Percentiles rank a stretch among this genome's conserved stretches.
Evolutionary conservation across 2,329 filamentous ascomycete genomes (phyloP).

Genomic region (Pseudodiploospora longispora): DNA sequence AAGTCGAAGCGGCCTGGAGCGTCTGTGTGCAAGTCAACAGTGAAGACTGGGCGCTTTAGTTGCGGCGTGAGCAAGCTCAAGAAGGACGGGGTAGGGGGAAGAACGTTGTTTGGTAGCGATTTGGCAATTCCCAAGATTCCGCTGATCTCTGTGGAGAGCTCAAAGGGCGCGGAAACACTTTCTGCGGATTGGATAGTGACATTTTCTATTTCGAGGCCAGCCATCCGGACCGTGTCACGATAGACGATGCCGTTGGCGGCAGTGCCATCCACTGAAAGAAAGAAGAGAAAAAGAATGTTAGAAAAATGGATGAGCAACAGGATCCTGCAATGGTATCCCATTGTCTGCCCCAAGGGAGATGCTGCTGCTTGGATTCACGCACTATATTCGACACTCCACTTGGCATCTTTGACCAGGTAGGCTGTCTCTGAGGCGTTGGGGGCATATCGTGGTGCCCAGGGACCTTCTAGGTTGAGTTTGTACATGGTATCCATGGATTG

Average conservation of each 20-base stretch:
- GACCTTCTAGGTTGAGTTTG: conserved; percentile 23
- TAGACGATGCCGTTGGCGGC: conserved; percentile 41
- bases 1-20: conserved; percentile 43
- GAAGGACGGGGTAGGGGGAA: conserved; percentile 34
- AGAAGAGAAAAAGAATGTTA: conserved; percentile 11
- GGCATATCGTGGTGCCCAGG: conserved; percentile 32
- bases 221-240: conserved; percentile 40
- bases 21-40: conserved; percentile 40
- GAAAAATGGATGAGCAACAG: conserved; percentile 4
- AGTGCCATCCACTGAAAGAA: conserved; percentile 32
- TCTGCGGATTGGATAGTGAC: conserved; percentile 43
- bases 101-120: conserved; percentile 34
- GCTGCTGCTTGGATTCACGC: conserved; percentile 19
- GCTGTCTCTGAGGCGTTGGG: conserved; percentile 39
- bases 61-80: conserved; percentile 35
- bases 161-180: conserved; percentile 33
- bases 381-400: conserved; percentile 43
- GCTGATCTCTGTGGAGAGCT: conserved; percentile 33
- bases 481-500: conserved; percentile 41
- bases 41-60: conserved; percentile 36
- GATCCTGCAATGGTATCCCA: no score
- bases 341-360: no score
- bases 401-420: conserved; percentile 29
- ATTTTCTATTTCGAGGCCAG: conserved; percentile 32
- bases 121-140: conserved; percentile 47